phyloP scores from a whole-genome alignment of 768 basidiomycete genomes.

The Clathrus columnatus region DNA sequence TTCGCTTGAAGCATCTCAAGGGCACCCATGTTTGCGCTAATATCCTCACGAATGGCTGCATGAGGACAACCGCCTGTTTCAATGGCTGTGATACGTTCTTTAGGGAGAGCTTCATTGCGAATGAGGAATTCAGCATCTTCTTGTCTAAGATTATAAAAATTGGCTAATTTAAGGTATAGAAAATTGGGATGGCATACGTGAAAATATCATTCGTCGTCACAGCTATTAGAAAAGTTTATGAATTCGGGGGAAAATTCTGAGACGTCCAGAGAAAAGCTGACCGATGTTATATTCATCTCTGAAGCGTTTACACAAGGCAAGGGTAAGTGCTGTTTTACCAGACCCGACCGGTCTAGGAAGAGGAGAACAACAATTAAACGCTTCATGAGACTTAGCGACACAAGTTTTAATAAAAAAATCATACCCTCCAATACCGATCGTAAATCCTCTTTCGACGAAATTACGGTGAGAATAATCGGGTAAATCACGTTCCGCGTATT shows the following conservation, averaged over 20 bases:
- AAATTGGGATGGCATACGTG: conserved; percentile 33
- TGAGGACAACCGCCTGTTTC: conserved; percentile 98
- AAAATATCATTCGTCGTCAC: conserved; percentile 99
- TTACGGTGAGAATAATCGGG: conserved; percentile 79
- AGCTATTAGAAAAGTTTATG: conserved; percentile 35
- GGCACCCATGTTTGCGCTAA: conserved; percentile 94
- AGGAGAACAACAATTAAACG: not conserved
- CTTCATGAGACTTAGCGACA: not conserved
- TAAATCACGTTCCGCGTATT: conserved; percentile 84
- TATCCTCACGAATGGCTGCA: conserved; percentile 96
- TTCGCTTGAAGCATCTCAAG: conserved; percentile 90
- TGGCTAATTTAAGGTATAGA: not conserved
- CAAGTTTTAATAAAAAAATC: conserved; percentile 19
- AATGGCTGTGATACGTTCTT: conserved; percentile 84
- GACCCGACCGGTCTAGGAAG: conserved; percentile 83
- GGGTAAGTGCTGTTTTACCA: conserved; percentile 90
- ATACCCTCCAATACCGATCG: conserved; percentile 95
- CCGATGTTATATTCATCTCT: conserved; percentile 88
- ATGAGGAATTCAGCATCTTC: conserved; percentile 98
- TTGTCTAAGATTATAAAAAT: conserved; percentile 22
- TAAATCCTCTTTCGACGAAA: conserved; percentile 91
- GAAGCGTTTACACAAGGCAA: conserved; percentile 78
- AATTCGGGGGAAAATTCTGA: too few species aligned
- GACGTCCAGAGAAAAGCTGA: too few species aligned
- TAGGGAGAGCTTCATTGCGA: conserved; percentile 78